Percentiles rank a stretch among this genome's conserved stretches.
Conservation (phyloP, 202 grass and related monocot genomes). For the Cymbopogon flexuosus region DNA sequence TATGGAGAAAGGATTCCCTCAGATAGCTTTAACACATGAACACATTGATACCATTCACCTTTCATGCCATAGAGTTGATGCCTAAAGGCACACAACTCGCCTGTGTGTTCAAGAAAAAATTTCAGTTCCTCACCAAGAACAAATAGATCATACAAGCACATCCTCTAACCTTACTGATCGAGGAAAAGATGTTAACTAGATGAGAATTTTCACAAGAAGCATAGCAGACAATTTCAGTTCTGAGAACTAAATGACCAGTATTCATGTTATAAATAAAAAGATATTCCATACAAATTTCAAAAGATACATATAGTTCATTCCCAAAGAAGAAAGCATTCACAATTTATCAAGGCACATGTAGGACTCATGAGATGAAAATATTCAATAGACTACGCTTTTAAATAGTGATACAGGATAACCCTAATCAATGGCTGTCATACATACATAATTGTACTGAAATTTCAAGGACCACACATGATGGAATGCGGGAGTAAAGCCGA, state of each 20-base stretch:
- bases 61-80: background rate
- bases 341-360: constrained; percentile 9
- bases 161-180: background rate
- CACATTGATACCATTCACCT: background rate
- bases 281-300: background rate
- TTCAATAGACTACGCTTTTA: constrained; percentile 25
- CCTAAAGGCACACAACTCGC: background rate
- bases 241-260: background rate
- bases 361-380: background rate
- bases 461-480: constrained; percentile 32
- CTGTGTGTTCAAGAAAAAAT: background rate
- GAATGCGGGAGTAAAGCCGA: constrained; percentile 35
- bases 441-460: constrained; percentile 30
- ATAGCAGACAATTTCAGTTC: background rate
- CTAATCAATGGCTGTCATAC: constrained; percentile 19
- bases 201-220: background rate
- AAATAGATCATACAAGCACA: background rate
- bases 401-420: constrained; percentile 8
- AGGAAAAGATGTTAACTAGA: constrained; percentile 16
- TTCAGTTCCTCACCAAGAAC: background rate
- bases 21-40: background rate
- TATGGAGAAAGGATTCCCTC: background rate
- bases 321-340: constrained; percentile 14
- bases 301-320: background rate
- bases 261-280: constrained; percentile 24